Percentiles rank a stretch among this genome's conserved stretches.
Evolutionary conservation across 2,329 filamentous ascomycete species (phyloP).

Genomic region (Neonectria ditissima): DNA sequence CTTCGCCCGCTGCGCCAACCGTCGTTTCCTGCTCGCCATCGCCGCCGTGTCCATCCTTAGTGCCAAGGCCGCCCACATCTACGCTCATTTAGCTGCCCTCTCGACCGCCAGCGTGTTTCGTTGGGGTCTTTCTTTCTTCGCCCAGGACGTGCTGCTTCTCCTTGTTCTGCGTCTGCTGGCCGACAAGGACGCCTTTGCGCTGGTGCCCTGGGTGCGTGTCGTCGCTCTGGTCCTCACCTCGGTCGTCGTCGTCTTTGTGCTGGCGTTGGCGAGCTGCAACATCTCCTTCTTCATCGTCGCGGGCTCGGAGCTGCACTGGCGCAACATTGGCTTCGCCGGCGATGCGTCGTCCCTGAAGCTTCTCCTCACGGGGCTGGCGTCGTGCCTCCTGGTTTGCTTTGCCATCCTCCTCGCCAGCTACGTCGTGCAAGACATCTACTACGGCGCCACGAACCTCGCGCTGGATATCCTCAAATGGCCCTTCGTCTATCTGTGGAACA

Average conservation of each 20-base stretch:
- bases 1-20: slow-evolving; percentile 19
- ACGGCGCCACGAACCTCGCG: slow-evolving; percentile 33
- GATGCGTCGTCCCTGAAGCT: slow-evolving; percentile 48
- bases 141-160: slow-evolving; percentile 39
- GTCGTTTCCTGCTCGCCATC: slow-evolving; percentile 39
- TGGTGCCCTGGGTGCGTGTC: slow-evolving; percentile 5
- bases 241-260: neutral
- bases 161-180: slow-evolving; percentile 38
- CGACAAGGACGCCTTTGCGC: slow-evolving; percentile 1
- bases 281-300: slow-evolving; percentile 50
- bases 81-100: slow-evolving; percentile 36
- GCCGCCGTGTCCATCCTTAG: slow-evolving; percentile 35
- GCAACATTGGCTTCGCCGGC: slow-evolving; percentile 47
- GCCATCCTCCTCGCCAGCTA: slow-evolving; percentile 36
- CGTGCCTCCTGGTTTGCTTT: slow-evolving; percentile 36
- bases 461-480: slow-evolving; percentile 46
- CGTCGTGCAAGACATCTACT: slow-evolving; percentile 44
- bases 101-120: slow-evolving; percentile 29
- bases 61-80: slow-evolving; percentile 42
- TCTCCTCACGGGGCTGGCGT: slow-evolving; percentile 48
- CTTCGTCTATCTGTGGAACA: slow-evolving; percentile 21
- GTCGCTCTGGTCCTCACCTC: slow-evolving; percentile 13
- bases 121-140: slow-evolving; percentile 44
- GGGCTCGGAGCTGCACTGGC: slow-evolving; percentile 51
- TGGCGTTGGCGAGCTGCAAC: slow-evolving; percentile 15